These are phyloP conservation scores for Aspergillus sclerotiicarbonarius DNA, from an alignment of 495 filamentous ascomycete species.

Conservation along the genomic window DNA sequence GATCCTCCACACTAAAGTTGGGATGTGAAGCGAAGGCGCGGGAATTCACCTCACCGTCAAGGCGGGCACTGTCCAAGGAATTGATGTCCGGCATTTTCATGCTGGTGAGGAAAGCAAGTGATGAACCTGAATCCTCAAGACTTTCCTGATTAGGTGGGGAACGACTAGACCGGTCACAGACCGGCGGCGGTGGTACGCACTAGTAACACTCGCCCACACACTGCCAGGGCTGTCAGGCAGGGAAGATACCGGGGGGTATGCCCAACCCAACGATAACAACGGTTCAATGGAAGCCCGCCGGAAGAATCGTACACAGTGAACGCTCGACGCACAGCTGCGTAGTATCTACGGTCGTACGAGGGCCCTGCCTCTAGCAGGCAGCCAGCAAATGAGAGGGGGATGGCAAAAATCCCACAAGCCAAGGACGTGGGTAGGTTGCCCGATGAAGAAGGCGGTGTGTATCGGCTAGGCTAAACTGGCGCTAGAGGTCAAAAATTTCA, in stretches of 20 bases:
- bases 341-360: background rate
- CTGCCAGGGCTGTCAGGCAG: background rate
- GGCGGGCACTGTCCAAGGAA: conserved; percentile 9
- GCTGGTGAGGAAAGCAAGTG: conserved; percentile 1
- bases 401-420: conserved; percentile 7
- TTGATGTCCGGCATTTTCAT: conserved; percentile 21
- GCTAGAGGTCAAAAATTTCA: conserved; percentile 27
- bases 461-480: conserved; percentile 20
- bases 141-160: background rate
- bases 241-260: background rate
- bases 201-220: conserved; percentile 2
- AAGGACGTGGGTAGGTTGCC: conserved; percentile 7
- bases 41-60: background rate
- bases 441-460: conserved; percentile 21
- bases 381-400: conserved; percentile 6
- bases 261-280: background rate
- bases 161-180: background rate
- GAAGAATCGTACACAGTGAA: background rate
- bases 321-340: background rate
- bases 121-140: background rate
- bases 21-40: conserved; percentile 32
- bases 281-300: no score
- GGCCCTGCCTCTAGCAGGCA: no score
- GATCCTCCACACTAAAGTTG: conserved; percentile 17
- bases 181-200: background rate